phyloP scores from a whole-genome alignment of 257 asterid species.

The Sherardia arvensis region DNA sequence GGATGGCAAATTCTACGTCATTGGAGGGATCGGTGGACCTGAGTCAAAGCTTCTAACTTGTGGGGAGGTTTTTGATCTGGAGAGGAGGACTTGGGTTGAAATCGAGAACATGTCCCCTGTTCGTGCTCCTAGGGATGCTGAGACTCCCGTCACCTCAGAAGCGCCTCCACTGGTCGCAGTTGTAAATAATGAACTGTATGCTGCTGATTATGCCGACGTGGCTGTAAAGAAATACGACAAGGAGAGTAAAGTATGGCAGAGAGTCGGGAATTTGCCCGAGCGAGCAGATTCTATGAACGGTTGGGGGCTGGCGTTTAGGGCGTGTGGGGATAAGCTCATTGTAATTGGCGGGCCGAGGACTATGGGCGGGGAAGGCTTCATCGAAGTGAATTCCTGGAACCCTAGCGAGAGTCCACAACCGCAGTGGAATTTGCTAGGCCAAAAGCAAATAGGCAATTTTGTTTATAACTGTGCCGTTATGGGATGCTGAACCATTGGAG shows the following conservation, averaged over 20 bases:
- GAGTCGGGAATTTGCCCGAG: constrained; percentile 67
- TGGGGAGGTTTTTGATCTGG: constrained; percentile 44
- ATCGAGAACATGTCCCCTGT: constrained; percentile 81
- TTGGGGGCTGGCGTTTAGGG: constrained; percentile 51
- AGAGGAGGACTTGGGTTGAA: constrained; percentile 53
- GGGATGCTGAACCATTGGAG: constrained; percentile 68
- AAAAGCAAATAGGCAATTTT: constrained; percentile 68
- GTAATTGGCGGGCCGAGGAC: constrained; percentile 75
- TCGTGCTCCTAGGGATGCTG: constrained; percentile 41
- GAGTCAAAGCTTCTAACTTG: constrained; percentile 39
- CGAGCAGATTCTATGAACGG: constrained; percentile 69
- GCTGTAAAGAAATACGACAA: constrained; percentile 62
- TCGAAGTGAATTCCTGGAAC: constrained; percentile 45
- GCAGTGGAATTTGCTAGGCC: constrained; percentile 60
- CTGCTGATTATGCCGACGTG: constrained; percentile 83
- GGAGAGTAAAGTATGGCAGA: constrained; percentile 31
- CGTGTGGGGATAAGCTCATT: constrained; percentile 41
- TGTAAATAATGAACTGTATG: constrained; percentile 65
- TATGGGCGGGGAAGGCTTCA: constrained; percentile 40
- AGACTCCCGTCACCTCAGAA: constrained; percentile 52
- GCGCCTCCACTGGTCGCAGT: constrained; percentile 91
- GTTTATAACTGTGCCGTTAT: constrained; percentile 98
- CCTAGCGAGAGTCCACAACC: constrained; percentile 40
- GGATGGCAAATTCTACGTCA: constrained; percentile 59
- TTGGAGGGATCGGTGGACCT: constrained; percentile 60